These are phyloP conservation scores for Hymenoscyphus fructigenus DNA, from an alignment of 2,329 filamentous ascomycete genomes.

Conservation along the genomic window DNA sequence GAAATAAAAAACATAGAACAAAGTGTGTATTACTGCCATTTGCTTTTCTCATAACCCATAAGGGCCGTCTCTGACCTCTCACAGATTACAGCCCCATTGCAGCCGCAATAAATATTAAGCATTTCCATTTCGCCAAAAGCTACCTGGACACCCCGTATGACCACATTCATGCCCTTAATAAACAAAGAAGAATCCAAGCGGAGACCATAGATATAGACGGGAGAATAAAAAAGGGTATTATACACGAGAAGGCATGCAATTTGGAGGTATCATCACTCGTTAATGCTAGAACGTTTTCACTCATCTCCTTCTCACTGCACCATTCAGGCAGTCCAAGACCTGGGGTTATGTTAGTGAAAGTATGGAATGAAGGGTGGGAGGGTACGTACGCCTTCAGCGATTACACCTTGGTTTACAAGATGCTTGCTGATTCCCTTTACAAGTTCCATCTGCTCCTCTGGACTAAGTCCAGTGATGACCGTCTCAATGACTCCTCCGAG, in stretches of 20 bases:
- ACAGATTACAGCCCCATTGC: neutral
- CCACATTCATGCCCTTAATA: constrained; percentile 6
- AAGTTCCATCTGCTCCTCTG: constrained; percentile 86
- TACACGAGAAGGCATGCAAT: constrained; percentile 26
- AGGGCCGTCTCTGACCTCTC: neutral
- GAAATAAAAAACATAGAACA: neutral
- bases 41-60: neutral
- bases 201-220: constrained; percentile 17
- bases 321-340: constrained; percentile 34
- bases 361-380: neutral
- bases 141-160: neutral
- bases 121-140: constrained; percentile 4
- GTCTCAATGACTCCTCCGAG: constrained; percentile 87
- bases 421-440: constrained; percentile 64
- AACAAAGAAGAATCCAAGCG: constrained; percentile 22
- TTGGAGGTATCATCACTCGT: constrained; percentile 28
- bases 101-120: neutral
- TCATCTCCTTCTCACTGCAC: constrained; percentile 30
- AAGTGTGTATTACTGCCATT: neutral
- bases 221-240: constrained; percentile 25
- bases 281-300: constrained; percentile 23
- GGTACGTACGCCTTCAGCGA: constrained; percentile 36
- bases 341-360: constrained; percentile 16
- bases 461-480: constrained; percentile 82
- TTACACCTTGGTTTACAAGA: constrained; percentile 59